Evolutionary conservation across 768 basidiomycete species (phyloP).

Genomic region (Tylopilus balloui): DNA sequence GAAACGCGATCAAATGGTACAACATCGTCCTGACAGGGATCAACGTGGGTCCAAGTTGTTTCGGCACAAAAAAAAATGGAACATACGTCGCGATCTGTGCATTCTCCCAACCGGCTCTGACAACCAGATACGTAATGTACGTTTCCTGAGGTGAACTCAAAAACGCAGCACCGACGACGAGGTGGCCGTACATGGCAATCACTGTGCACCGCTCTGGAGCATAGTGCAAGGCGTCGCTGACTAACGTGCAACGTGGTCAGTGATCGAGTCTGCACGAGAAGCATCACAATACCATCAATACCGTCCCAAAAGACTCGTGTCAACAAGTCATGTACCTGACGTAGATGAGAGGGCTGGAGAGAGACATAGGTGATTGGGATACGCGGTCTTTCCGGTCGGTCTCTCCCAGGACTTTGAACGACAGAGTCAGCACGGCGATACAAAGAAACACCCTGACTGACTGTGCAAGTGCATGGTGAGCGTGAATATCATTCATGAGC

Average conservation of each 20-base stretch:
- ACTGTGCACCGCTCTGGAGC: constrained; percentile 70
- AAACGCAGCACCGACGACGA: constrained; percentile 73
- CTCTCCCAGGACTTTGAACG: constrained; percentile 49
- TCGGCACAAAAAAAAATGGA: not conserved
- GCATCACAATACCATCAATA: constrained; percentile 50
- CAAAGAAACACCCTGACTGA: constrained; percentile 25
- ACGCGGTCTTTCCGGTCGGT: constrained; percentile 36
- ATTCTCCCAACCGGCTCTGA: constrained; percentile 78
- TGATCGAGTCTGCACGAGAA: not conserved
- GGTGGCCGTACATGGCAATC: constrained; percentile 63
- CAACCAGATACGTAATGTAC: constrained; percentile 79
- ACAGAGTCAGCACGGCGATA: not conserved
- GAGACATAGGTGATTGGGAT: constrained; percentile 63
- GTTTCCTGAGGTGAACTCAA: constrained; percentile 76
- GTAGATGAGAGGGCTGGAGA: constrained; percentile 54
- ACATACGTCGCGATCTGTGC: constrained; percentile 70
- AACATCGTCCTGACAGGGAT: constrained; percentile 58
- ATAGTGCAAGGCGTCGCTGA: constrained; percentile 65
- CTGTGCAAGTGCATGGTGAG: constrained; percentile 61
- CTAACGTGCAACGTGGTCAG: constrained; percentile 34
- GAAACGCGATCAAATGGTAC: constrained; percentile 66
- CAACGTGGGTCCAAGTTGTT: not conserved
- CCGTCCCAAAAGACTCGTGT: constrained; percentile 70
- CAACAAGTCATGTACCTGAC: constrained; percentile 70
- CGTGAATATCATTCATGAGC: constrained; percentile 67